A percentile compares a stretch with the other conserved stretches of the same genome.
Evolutionary conservation across 805 yeast species (phyloP).

Genomic region (Wickerhamomyces mucosus): DNA sequence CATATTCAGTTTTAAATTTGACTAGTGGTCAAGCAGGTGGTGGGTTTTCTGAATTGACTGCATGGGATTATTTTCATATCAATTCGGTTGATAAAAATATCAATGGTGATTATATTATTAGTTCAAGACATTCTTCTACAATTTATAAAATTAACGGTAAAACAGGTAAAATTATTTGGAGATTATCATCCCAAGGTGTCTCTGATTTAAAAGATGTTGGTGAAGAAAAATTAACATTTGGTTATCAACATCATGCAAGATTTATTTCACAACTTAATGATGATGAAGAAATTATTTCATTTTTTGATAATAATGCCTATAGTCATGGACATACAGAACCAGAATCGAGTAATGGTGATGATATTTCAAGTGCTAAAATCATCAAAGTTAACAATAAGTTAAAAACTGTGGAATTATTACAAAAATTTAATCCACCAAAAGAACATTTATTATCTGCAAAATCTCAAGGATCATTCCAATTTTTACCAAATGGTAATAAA

Average conservation of each 20-base stretch:
- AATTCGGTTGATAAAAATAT: slow-evolving; percentile 30
- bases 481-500: slow-evolving; percentile 25
- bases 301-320: slow-evolving; percentile 30
- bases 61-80: slow-evolving; percentile 32
- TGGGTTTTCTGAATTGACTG: slow-evolving; percentile 20
- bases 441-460: slow-evolving; percentile 17
- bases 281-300: slow-evolving; percentile 23
- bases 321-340: slow-evolving; percentile 25
- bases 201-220: slow-evolving; percentile 14
- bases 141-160: slow-evolving; percentile 26
- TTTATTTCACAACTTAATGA: slow-evolving; percentile 4
- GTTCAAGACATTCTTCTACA: slow-evolving; percentile 27
- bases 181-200: slow-evolving; percentile 20
- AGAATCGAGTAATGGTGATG: slow-evolving; percentile 14
- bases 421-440: slow-evolving; percentile 19
- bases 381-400: slow-evolving; percentile 23
- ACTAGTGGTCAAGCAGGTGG: slow-evolving; percentile 25
- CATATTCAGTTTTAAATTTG: slow-evolving; percentile 23
- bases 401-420: slow-evolving; percentile 21
- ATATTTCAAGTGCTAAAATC: slow-evolving; percentile 25
- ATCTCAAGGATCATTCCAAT: slow-evolving; percentile 17
- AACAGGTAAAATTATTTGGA: slow-evolving; percentile 28
- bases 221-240: slow-evolving; percentile 13
- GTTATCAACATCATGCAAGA: slow-evolving; percentile 31
- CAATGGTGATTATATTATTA: slow-evolving; percentile 25